Evolutionary conservation across 768 basidiomycete genomes (phyloP).

Genomic region (Porphyrellus cyaneotinctus): DNA sequence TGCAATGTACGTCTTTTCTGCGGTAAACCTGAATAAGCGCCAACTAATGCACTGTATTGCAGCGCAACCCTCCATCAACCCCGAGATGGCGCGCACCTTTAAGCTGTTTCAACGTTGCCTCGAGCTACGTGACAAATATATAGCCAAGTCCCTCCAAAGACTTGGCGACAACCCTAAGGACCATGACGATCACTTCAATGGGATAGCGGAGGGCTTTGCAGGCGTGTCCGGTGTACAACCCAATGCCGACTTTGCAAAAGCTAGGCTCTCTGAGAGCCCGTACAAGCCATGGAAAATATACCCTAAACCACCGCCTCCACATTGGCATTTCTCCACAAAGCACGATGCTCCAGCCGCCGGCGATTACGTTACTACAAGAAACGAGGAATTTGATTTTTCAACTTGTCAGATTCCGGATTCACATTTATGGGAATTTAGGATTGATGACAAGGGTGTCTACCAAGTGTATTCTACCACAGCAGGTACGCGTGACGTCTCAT

Average conservation of each 20-base stretch:
- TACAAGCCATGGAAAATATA: slow-evolving; percentile 81
- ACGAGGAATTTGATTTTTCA: slow-evolving; percentile 62
- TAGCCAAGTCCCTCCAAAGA: slow-evolving; percentile 78
- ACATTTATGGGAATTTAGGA: slow-evolving; percentile 59
- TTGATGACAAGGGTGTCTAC: slow-evolving; percentile 89
- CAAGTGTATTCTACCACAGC: slow-evolving; percentile 60
- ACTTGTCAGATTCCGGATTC: slow-evolving; percentile 69
- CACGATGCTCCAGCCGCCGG: slow-evolving; percentile 44
- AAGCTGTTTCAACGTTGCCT: slow-evolving; percentile 80
- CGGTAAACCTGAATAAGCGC: background rate
- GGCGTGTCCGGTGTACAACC: slow-evolving; percentile 68
- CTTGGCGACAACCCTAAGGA: slow-evolving; percentile 94
- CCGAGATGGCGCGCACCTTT: slow-evolving; percentile 55
- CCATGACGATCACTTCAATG: slow-evolving; percentile 74
- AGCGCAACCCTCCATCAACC: slow-evolving; percentile 27
- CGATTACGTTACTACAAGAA: slow-evolving; percentile 20
- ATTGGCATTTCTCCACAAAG: slow-evolving; percentile 83
- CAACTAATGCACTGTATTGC: slow-evolving; percentile 4
- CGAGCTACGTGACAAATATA: slow-evolving; percentile 93
- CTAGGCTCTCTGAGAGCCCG: slow-evolving; percentile 26
- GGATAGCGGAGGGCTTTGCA: slow-evolving; percentile 57
- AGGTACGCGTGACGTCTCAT: slow-evolving; percentile 4
- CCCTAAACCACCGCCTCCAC: slow-evolving; percentile 88
- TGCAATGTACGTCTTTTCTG: slow-evolving; percentile 25
- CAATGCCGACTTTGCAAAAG: slow-evolving; percentile 41